phyloP scores from a whole-genome alignment of 108 stramenopile species.

The Fragilaria radians region DNA sequence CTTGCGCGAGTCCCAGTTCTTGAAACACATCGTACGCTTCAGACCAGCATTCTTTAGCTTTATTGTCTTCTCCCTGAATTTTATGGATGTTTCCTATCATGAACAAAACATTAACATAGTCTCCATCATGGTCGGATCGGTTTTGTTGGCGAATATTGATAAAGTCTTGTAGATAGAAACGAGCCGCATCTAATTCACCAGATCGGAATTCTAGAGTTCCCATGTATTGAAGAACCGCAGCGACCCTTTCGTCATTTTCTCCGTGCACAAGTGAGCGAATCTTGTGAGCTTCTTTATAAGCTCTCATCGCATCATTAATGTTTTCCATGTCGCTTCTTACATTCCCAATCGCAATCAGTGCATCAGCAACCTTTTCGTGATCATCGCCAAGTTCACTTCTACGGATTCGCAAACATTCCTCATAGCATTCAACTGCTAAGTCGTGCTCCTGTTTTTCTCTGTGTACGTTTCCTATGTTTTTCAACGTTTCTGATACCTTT shows the following conservation, averaged over 20 bases:
- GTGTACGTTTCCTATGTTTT: slow-evolving; percentile 38
- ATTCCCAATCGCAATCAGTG: slow-evolving; percentile 26
- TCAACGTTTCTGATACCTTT: slow-evolving; percentile 38
- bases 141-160: slow-evolving; percentile 13
- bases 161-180: slow-evolving; percentile 13
- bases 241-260: slow-evolving; percentile 18
- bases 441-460: slow-evolving; percentile 22
- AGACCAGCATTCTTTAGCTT: slow-evolving; percentile 15
- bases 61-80: slow-evolving; percentile 6
- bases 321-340: slow-evolving; percentile 29
- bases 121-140: slow-evolving; percentile 2
- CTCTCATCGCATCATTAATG: slow-evolving; percentile 22
- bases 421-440: slow-evolving; percentile 26
- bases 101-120: slow-evolving; percentile 14
- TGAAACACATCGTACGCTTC: slow-evolving; percentile 12
- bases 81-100: slow-evolving; percentile 29
- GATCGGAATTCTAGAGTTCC: slow-evolving; percentile 30
- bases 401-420: slow-evolving; percentile 25
- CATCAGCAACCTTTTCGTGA: slow-evolving; percentile 24
- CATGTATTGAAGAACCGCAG: slow-evolving; percentile 21
- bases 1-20: slow-evolving; percentile 4
- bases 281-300: slow-evolving; percentile 28
- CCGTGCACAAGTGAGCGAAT: slow-evolving; percentile 12
- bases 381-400: slow-evolving; percentile 28
- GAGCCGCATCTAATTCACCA: slow-evolving; percentile 23